These are phyloP conservation scores for Lasiodiplodia citricola DNA, from an alignment of 2,329 filamentous ascomycete species.

Conservation along the genomic window DNA sequence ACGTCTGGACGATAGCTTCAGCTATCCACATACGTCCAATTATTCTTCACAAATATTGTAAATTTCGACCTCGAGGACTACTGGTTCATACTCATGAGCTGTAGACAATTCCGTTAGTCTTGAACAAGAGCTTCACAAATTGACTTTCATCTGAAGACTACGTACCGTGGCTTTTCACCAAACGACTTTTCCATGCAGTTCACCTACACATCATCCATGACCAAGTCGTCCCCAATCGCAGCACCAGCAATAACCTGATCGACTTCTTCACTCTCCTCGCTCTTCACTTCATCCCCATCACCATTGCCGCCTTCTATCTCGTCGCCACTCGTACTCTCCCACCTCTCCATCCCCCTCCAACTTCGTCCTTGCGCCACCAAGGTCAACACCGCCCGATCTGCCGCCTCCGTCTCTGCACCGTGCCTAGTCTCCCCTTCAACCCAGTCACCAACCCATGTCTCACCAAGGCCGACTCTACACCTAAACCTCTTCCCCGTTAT, in stretches of 20 bases:
- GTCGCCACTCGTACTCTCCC: background rate
- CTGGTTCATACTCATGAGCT: too few species aligned
- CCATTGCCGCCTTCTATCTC: background rate
- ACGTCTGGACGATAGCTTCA: too few species aligned
- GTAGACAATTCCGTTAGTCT: background rate
- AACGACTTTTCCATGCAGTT: background rate
- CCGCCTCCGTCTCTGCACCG: conserved; percentile 48
- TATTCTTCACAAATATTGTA: too few species aligned
- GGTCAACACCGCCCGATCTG: conserved; percentile 36
- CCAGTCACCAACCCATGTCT: conserved; percentile 36
- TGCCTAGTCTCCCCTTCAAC: conserved; percentile 41
- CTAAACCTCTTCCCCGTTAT: conserved; percentile 1
- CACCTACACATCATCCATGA: background rate
- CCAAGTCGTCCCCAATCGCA: background rate
- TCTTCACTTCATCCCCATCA: background rate
- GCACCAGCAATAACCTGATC: background rate
- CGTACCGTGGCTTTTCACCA: background rate
- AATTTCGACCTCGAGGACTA: too few species aligned
- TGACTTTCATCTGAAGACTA: background rate
- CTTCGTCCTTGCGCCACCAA: background rate
- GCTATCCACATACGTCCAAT: too few species aligned
- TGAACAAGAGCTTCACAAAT: background rate
- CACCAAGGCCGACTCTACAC: conserved; percentile 4
- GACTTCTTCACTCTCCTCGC: background rate
- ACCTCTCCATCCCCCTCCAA: background rate